A percentile compares a stretch with the other conserved stretches of the same genome.
phyloP scores from a whole-genome alignment of 805 yeast species.

The Komagataella populi region DNA sequence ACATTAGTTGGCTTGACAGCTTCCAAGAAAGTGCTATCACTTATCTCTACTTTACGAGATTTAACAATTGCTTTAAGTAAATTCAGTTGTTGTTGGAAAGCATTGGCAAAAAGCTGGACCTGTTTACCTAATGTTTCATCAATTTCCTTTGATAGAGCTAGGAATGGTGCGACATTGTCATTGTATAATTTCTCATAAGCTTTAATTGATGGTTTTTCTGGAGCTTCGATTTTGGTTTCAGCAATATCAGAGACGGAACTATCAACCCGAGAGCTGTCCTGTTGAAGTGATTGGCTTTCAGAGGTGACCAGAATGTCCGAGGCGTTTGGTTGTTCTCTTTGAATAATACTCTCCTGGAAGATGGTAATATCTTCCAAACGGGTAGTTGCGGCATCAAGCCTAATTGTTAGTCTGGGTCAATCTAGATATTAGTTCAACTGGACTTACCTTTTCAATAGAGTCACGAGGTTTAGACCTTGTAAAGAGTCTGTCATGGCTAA shows the following conservation, averaged over 20 bases:
- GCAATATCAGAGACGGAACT: conserved; percentile 9
- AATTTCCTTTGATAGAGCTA: conserved; percentile 32
- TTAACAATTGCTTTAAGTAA: conserved; percentile 46
- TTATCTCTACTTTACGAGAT: conserved; percentile 50
- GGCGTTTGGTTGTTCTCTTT: conserved; percentile 3
- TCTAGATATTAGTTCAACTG: not conserved
- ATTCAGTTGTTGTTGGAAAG: conserved; percentile 43
- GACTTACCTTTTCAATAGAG: conserved; percentile 52
- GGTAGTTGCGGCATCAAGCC: conserved; percentile 88
- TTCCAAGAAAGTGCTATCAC: conserved; percentile 38
- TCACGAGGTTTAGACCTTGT: conserved; percentile 80
- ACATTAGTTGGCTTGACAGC: conserved; percentile 60
- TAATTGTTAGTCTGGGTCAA: conserved; percentile 8
- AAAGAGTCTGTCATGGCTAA: not conserved
- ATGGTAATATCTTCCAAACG: conserved; percentile 82
- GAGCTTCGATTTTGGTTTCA: conserved; percentile 10
- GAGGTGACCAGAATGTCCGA: conserved; percentile 4
- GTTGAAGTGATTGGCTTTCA: conserved; percentile 8
- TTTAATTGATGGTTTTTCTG: conserved; percentile 27
- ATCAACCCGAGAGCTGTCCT: conserved; percentile 7
- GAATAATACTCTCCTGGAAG: conserved; percentile 49
- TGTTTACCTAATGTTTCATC: conserved; percentile 47
- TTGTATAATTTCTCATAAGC: conserved; percentile 43
- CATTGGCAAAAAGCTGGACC: conserved; percentile 32
- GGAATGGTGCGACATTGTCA: conserved; percentile 46